Evolutionary conservation across 148 eudicot genomes (phyloP).

Genomic region (Dianthus caryophyllus): DNA sequence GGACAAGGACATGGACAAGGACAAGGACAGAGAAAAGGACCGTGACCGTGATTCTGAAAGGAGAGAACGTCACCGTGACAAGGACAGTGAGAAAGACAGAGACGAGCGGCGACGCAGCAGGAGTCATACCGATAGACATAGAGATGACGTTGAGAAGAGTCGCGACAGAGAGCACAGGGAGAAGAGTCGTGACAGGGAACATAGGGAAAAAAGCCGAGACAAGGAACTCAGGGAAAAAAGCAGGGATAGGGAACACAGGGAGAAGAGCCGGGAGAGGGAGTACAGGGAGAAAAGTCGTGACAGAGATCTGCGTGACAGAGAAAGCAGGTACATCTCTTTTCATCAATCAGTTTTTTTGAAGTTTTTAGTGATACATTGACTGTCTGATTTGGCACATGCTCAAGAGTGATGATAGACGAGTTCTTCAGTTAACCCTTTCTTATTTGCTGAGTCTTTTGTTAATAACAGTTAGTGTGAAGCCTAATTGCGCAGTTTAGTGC

Average conservation of each 20-base stretch:
- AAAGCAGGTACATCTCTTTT: slow-evolving; percentile 26
- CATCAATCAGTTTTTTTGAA: not conserved
- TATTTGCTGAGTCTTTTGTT: not conserved
- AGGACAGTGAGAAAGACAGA: slow-evolving; percentile 30
- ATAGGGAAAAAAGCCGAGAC: slow-evolving; percentile 32
- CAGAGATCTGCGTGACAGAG: slow-evolving; percentile 27
- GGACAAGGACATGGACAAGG: too few relatives aligned
- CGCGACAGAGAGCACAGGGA: slow-evolving; percentile 37
- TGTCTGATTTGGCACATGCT: not conserved
- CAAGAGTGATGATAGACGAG: not conserved
- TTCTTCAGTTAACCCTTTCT: slow-evolving; percentile 2
- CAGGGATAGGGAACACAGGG: slow-evolving; percentile 5
- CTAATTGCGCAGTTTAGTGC: not conserved
- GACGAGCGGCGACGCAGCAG: slow-evolving; percentile 42
- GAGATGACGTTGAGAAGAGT: slow-evolving; percentile 36
- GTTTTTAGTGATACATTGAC: not conserved
- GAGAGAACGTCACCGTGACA: slow-evolving; percentile 32
- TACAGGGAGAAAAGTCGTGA: slow-evolving; percentile 15
- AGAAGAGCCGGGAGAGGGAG: slow-evolving; percentile 30
- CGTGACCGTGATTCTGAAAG: slow-evolving; percentile 34
- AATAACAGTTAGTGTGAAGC: not conserved
- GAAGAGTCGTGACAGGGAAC: slow-evolving; percentile 32
- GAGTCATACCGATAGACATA: slow-evolving; percentile 45
- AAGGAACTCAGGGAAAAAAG: slow-evolving; percentile 15
- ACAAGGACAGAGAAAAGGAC: slow-evolving; percentile 27